Percentiles rank a stretch among this genome's conserved stretches.
phyloP scores from a whole-genome alignment of 2,329 filamentous ascomycete genomes.

The Nigrospora oryzae region DNA sequence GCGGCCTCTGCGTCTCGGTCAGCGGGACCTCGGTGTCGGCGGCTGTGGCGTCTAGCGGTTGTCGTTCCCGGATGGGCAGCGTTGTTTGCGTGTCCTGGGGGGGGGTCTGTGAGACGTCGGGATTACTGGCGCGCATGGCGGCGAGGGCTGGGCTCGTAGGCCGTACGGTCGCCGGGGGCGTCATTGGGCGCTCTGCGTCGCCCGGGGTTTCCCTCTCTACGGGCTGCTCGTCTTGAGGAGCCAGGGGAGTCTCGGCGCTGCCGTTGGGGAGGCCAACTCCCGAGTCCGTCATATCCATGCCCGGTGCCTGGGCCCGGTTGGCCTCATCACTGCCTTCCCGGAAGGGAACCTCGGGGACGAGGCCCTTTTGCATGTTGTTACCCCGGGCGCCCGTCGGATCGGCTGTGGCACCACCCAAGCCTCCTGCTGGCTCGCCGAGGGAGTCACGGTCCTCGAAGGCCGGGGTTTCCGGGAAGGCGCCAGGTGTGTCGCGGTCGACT shows the following conservation, averaged over 20 bases:
- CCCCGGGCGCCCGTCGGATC: background rate
- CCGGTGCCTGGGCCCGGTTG: background rate
- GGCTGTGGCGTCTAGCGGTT: background rate
- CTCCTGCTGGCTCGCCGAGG: background rate
- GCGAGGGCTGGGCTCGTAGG: background rate
- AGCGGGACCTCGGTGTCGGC: slow-evolving; percentile 5
- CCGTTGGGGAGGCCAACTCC: background rate
- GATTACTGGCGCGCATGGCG: too few species aligned
- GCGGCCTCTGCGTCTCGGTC: slow-evolving; percentile 11
- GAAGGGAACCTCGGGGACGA: background rate
- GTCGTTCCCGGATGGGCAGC: background rate
- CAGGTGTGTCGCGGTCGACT: background rate
- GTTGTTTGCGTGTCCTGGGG: too few species aligned
- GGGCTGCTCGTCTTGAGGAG: too few species aligned
- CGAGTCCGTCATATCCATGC: background rate
- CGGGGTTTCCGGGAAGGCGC: background rate
- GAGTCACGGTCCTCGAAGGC: background rate
- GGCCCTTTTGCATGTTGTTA: background rate
- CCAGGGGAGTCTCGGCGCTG: background rate
- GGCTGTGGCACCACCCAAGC: too few species aligned
- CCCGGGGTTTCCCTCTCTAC: too few species aligned
- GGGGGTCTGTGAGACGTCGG: background rate
- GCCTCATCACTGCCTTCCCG: too few species aligned
- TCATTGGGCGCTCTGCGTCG: too few species aligned
- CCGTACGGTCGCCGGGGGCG: background rate